phyloP scores from a whole-genome alignment of 2,329 filamentous ascomycete species.

The Fusarium drepaniforme region DNA sequence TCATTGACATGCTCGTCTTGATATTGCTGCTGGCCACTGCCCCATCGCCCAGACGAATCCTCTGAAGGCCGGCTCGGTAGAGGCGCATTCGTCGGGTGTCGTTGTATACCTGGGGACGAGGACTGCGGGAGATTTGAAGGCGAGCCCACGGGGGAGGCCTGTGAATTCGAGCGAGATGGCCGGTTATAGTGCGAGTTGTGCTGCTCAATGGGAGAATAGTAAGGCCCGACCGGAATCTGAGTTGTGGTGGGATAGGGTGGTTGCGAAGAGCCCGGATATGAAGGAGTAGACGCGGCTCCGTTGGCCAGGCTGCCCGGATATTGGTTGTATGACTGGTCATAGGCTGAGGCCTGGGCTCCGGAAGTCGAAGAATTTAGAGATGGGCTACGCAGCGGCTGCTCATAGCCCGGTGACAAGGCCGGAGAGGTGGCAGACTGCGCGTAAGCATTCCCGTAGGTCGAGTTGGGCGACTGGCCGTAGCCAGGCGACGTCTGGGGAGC shows the following conservation, averaged over 20 bases:
- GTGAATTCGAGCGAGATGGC: conserved; percentile 62
- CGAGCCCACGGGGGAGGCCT: conserved; percentile 60
- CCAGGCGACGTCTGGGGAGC: conserved; percentile 50
- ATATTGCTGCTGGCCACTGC: conserved; percentile 50
- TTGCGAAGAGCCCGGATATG: conserved; percentile 53
- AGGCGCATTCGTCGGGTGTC: conserved; percentile 71
- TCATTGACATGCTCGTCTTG: conserved; percentile 59
- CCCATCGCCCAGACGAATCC: conserved; percentile 54
- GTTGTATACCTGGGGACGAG: conserved; percentile 59
- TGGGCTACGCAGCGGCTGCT: conserved; percentile 56
- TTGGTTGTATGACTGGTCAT: conserved; percentile 53
- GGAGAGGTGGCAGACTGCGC: conserved; percentile 45
- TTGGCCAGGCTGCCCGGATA: conserved; percentile 56
- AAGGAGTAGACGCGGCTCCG: conserved; percentile 53
- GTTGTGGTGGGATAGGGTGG: conserved; percentile 65
- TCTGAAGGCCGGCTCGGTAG: conserved; percentile 67
- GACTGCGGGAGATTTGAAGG: conserved; percentile 55
- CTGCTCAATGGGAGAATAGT: conserved; percentile 62
- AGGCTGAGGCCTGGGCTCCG: conserved; percentile 47
- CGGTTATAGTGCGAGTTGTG: conserved; percentile 59
- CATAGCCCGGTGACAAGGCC: conserved; percentile 52
- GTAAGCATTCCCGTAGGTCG: conserved; percentile 48
- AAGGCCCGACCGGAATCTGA: conserved; percentile 65
- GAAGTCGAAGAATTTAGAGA: conserved; percentile 44
- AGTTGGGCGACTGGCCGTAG: conserved; percentile 54